phyloP scores from a whole-genome alignment of 495 filamentous ascomycete genomes.

The Neurospora hispaniola region DNA sequence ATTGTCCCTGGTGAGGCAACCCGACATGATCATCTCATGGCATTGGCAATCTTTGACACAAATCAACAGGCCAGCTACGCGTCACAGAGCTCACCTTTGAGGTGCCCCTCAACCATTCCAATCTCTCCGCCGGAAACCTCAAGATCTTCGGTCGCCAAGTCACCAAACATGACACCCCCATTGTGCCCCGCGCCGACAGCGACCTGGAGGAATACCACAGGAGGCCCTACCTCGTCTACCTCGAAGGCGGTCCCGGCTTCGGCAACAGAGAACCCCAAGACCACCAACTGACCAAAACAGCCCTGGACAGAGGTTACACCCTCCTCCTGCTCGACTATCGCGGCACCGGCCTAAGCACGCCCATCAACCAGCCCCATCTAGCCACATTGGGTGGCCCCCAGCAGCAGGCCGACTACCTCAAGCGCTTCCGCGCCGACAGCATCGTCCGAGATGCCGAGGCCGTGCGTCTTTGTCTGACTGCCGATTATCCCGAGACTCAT shows the following conservation, averaged over 20 bases:
- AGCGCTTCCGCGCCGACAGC: constrained; percentile 78
- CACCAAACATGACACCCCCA: constrained; percentile 49
- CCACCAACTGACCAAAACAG: constrained; percentile 50
- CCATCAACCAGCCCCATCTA: constrained; percentile 61
- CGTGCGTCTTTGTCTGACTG: constrained; percentile 61
- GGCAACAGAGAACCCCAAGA: constrained; percentile 64
- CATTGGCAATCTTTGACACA: constrained; percentile 1
- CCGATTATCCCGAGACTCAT: constrained; percentile 56
- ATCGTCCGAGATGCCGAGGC: constrained; percentile 86
- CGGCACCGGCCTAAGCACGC: constrained; percentile 75
- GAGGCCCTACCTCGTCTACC: constrained; percentile 43
- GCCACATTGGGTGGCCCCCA: constrained; percentile 49
- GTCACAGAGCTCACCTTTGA: constrained; percentile 78
- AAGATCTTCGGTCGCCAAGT: constrained; percentile 69
- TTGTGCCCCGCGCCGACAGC: constrained; percentile 28
- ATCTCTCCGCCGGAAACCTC: constrained; percentile 49
- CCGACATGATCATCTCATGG: neutral
- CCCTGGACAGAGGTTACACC: constrained; percentile 75
- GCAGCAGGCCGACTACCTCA: constrained; percentile 68
- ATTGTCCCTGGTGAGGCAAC: constrained; percentile 16
- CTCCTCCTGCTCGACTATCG: constrained; percentile 80
- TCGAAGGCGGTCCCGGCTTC: constrained; percentile 72
- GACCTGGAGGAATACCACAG: constrained; percentile 32
- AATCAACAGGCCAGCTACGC: constrained; percentile 53
- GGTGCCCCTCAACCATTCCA: constrained; percentile 65